Evolutionary conservation across 768 basidiomycete species (phyloP).

Genomic region (Lentinula detonsa): DNA sequence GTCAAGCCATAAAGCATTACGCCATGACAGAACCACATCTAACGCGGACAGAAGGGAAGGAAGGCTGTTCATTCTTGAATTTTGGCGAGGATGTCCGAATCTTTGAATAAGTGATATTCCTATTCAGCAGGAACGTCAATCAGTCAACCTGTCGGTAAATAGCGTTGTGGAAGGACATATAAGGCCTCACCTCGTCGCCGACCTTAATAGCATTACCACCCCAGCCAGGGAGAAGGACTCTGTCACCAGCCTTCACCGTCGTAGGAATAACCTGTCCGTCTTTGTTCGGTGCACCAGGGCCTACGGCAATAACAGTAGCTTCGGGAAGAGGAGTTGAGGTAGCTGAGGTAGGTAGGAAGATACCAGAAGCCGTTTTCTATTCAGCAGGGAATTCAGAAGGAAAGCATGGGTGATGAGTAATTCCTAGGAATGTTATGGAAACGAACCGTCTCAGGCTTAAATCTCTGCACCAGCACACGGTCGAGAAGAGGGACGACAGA

Average conservation of each 20-base stretch:
- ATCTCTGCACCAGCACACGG: constrained; percentile 94
- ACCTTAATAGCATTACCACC: constrained; percentile 95
- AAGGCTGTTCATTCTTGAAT: constrained; percentile 65
- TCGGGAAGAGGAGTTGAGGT: constrained; percentile 87
- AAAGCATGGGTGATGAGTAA: not conserved
- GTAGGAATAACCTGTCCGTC: constrained; percentile 72
- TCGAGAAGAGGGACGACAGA: constrained; percentile 87
- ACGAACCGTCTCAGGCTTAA: constrained; percentile 91
- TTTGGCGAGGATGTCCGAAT: constrained; percentile 93
- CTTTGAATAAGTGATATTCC: constrained; percentile 96
- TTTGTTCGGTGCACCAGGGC: constrained; percentile 91
- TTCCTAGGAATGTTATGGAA: not conserved
- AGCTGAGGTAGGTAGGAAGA: constrained; percentile 91
- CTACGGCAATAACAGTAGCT: constrained; percentile 93
- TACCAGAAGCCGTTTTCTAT: constrained; percentile 96
- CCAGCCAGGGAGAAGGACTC: constrained; percentile 93
- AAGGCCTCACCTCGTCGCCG: constrained; percentile 77
- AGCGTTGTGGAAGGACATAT: not conserved
- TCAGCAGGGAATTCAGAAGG: not conserved
- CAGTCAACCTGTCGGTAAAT: not conserved
- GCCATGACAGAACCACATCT: too few relatives aligned
- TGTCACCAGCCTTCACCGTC: constrained; percentile 81
- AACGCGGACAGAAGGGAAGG: not conserved
- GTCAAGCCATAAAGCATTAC: too few relatives aligned
- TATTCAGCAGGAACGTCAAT: constrained; percentile 22